These are phyloP conservation scores for Arthrinium phaeospermum DNA, from an alignment of 2,329 filamentous ascomycete genomes.

Conservation along the genomic window DNA sequence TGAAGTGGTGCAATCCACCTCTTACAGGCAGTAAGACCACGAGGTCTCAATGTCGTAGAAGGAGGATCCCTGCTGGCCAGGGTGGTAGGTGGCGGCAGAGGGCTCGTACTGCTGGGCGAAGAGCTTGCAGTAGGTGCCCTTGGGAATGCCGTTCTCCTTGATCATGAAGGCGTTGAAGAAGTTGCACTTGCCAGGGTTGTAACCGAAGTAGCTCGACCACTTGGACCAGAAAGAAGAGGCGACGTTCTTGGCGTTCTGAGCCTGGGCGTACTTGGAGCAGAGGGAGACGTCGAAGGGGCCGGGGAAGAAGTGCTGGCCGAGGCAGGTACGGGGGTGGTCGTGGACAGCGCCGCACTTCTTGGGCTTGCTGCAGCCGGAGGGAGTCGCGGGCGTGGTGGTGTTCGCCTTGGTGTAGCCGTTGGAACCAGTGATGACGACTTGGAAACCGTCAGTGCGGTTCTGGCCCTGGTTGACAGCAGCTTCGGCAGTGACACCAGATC, in stretches of 20 bases:
- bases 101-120: constrained; percentile 24
- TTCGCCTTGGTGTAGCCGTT: constrained; percentile 26
- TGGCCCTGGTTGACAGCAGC: constrained; percentile 30
- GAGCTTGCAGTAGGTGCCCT: constrained; percentile 25
- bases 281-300: constrained; percentile 23
- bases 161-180: constrained; percentile 27
- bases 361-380: constrained; percentile 24
- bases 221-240: background rate
- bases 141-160: constrained; percentile 22
- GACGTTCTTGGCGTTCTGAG: constrained; percentile 23
- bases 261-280: constrained; percentile 23
- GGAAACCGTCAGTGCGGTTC: constrained; percentile 23
- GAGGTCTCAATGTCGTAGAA: constrained; percentile 21
- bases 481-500: constrained; percentile 37
- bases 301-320: constrained; percentile 25
- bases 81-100: constrained; percentile 13
- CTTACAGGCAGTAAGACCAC: constrained; percentile 17
- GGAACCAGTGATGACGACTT: constrained; percentile 24
- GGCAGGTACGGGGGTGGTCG: constrained; percentile 24
- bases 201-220: constrained; percentile 20
- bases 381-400: constrained; percentile 24
- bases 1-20: background rate
- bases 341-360: constrained; percentile 22
- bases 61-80: constrained; percentile 15
- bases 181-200: constrained; percentile 24